Base-by-base conservation (phyloP, 2,329 filamentous ascomycete genomes). In the Zalaria sp. region DNA sequence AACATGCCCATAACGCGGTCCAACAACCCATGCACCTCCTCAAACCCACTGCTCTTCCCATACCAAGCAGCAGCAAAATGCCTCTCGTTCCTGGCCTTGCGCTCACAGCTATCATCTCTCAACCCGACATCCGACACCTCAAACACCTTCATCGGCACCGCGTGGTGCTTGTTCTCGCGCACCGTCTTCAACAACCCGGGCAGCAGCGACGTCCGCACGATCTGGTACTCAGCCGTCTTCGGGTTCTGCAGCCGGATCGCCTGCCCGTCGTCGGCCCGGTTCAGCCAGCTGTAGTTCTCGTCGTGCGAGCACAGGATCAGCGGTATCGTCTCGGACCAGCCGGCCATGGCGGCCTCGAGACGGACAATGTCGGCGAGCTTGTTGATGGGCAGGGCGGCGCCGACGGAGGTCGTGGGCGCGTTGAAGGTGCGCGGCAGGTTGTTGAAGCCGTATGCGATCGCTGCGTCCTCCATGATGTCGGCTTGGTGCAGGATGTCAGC, bases 391-490 rank as follows among this genome's bases (percentile, higher is more conserved):
- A 96, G 72, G 6, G 88, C 86, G 43, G 86, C 82, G 37, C 85
- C 93, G 46, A 95, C 78, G 4, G 86, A 91, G 42, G 81, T 83
- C 25, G 83, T 82, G 57, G 87, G 88, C 62, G 80, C 87, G 5
- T 88, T 87, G 56, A 89, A 86, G 38, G 81, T 79, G 40, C 87
- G 81, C 1, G 89, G 88, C 11, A 98, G 79, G 48, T 83, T 86
- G 72, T 98, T 98, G 75, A 94, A 98, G 50, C 93, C 91, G 61
- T 96, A 95, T 41, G 86, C 87, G 49, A 98, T 91, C 34, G 87
- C 91, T 18, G 93, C 80, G 58, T 98, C 93, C 66, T 98, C 91
- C 89, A 98, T 98, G 51, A 98, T 84, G 59, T 98, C 91, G 54
- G 87, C 93, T 58, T 95, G 83, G 63, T 98, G 91, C 28, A 98